Conservation (phyloP, 305 asterid genomes). For the Fraxinus albicans region DNA sequence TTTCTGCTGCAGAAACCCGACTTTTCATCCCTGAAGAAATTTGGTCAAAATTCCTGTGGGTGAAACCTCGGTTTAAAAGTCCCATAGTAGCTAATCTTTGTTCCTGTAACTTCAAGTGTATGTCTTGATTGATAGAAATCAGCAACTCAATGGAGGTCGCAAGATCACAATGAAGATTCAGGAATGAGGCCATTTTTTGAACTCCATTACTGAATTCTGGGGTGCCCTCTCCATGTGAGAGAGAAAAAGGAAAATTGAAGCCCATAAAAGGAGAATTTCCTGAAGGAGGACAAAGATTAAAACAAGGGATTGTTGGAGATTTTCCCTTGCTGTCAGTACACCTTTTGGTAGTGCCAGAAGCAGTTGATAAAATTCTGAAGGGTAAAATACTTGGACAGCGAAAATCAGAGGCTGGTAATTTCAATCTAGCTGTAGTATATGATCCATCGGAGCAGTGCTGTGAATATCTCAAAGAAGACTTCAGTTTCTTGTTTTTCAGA, state of each 20-base stretch:
- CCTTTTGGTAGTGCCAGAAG: background rate
- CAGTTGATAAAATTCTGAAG: background rate
- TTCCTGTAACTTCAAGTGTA: background rate
- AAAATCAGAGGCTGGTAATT: background rate
- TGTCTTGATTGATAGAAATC: background rate
- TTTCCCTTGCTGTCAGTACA: background rate
- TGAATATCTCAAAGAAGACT: background rate
- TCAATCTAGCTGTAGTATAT: background rate
- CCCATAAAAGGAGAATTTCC: background rate
- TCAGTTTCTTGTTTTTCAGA: background rate
- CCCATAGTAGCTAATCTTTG: background rate
- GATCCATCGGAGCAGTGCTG: background rate
- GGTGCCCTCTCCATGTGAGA: background rate
- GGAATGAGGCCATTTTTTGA: background rate
- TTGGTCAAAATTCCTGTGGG: background rate
- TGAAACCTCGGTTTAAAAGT: background rate
- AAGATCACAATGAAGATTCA: background rate
- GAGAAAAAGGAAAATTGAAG: background rate
- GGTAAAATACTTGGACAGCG: background rate
- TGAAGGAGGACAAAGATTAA: background rate
- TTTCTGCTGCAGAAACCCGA: background rate
- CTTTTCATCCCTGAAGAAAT: background rate
- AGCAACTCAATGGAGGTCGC: background rate
- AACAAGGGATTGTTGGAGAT: background rate
- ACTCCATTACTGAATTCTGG: background rate